Evolutionary conservation across 1,284 basidiomycete species (phyloP).

Genomic region (Cronartium quercuum): DNA sequence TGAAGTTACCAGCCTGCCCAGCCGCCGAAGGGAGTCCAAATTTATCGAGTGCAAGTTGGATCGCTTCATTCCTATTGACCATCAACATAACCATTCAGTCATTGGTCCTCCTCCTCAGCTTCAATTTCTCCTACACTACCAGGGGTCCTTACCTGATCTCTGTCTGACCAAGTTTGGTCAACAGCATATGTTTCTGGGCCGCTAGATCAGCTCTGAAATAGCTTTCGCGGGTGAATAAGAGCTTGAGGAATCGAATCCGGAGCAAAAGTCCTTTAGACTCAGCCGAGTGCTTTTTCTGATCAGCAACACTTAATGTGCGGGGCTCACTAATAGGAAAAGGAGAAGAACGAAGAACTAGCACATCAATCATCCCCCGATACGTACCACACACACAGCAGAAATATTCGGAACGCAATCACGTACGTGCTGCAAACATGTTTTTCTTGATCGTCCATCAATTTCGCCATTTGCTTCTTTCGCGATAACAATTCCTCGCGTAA

Average conservation of each 20-base stretch:
- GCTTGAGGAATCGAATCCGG: conserved; percentile 85
- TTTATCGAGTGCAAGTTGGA: conserved; percentile 25
- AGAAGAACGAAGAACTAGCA: conserved; percentile 9
- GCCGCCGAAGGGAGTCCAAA: conserved; percentile 20
- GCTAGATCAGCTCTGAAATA: conserved; percentile 69
- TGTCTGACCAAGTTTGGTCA: conserved; percentile 12
- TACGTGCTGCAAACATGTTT: conserved; percentile 59
- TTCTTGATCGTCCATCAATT: conserved; percentile 51
- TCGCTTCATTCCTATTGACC: conserved; percentile 24
- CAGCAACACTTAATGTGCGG: background rate
- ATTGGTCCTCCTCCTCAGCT: background rate
- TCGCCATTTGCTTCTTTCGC: conserved; percentile 27
- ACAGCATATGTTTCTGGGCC: conserved; percentile 65
- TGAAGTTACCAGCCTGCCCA: conserved; percentile 15
- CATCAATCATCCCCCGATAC: conserved; percentile 54
- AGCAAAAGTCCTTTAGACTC: conserved; percentile 81
- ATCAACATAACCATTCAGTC: no score
- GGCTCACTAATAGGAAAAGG: background rate
- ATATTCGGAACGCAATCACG: conserved; percentile 47
- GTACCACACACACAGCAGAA: background rate
- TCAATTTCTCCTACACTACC: background rate
- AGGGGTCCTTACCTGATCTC: conserved; percentile 15
- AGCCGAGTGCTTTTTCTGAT: conserved; percentile 60
- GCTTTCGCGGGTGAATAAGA: conserved; percentile 78
- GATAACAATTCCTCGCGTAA: conserved; percentile 15